Evolutionary conservation across 371 early-diverging fungal species (phyloP).

Genomic region (Lichtheimia ornata): DNA sequence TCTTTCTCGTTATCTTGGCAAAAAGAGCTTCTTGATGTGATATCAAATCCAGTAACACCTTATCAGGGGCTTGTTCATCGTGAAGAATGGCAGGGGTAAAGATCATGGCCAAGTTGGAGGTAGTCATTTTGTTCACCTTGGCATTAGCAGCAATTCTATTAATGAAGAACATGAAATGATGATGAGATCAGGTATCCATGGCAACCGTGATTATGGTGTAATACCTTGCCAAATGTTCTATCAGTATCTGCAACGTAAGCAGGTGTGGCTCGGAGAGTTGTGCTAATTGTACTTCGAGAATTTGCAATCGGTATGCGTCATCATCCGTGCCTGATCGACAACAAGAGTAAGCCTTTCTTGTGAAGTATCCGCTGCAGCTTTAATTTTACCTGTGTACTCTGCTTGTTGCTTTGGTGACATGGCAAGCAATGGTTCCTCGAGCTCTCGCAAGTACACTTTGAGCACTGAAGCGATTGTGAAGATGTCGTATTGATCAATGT

Average conservation of each 20-base stretch:
- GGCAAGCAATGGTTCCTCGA: constrained; percentile 54
- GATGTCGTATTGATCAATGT: constrained; percentile 57
- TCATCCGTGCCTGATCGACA: constrained; percentile 16
- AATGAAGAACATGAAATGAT: not conserved
- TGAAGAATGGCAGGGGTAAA: constrained; percentile 69
- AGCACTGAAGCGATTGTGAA: constrained; percentile 63
- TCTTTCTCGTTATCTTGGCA: too few relatives aligned
- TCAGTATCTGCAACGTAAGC: constrained; percentile 48
- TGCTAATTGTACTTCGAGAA: constrained; percentile 27
- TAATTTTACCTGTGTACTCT: too few relatives aligned
- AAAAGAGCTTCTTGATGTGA: too few relatives aligned
- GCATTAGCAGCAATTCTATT: constrained; percentile 33
- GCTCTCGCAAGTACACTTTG: constrained; percentile 64
- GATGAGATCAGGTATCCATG: not conserved
- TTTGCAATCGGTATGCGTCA: constrained; percentile 19
- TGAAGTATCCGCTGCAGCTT: not conserved
- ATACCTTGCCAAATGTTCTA: constrained; percentile 56
- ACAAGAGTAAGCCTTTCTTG: too few relatives aligned
- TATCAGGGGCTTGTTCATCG: constrained; percentile 42
- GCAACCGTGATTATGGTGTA: too few relatives aligned
- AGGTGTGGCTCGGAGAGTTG: constrained; percentile 44
- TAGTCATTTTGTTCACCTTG: constrained; percentile 62
- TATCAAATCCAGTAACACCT: too few relatives aligned
- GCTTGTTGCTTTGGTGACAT: constrained; percentile 19
- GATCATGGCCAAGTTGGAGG: constrained; percentile 54